Evolutionary conservation across 441 rosid species (phyloP), one percentile per base, ranked within the genome.

Genomic region (Biscutella laevigata): DNA sequence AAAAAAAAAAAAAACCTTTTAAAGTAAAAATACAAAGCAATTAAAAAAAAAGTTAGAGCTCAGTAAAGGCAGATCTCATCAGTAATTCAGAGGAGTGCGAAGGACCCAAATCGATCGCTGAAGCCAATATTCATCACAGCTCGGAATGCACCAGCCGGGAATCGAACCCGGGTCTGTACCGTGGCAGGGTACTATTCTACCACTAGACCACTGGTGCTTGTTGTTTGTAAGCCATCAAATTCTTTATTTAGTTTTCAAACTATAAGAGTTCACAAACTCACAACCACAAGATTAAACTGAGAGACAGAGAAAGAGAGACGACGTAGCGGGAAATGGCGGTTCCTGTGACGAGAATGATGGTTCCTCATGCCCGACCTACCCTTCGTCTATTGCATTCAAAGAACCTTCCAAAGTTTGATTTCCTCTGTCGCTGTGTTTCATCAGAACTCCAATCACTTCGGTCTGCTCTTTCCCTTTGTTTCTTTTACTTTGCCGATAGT

Each of bases 121-220:
- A 16, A 36, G 4, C 24, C 42, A 38, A 9, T 38, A 0, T 38
- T 24, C 24, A 8, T 38, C 42, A 38, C 5, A 0, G 24, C 42
- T 9, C 7, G 7, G 1, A 22, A 7, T 67, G 71, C 71, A 64
- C 74, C 67, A 69, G 67, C 63, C 55, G 83, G 87, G 76, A 80
- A 79, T 83, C 89, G 91, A 85, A 82, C 94, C 83, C 84, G 82
- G 83, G 91, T 80, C 95, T 83, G 83, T 81, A 81, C 86, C 83
- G 81, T 83, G 88, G 94, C 88, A 91, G 85, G 85, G 88, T 84
- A 87, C 85, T 87, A 84, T 81, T 82, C 94, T 83, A 80, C 97
- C 83, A 78, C 94, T 79, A 80, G 94, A 82, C 94, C 91, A 84
- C 88, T 77, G 86, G 92, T 86, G 67, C 62, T 11, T 38, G 10